Base-by-base conservation (phyloP, 2,329 filamentous ascomycete species). In the Fusarium secorum region DNA sequence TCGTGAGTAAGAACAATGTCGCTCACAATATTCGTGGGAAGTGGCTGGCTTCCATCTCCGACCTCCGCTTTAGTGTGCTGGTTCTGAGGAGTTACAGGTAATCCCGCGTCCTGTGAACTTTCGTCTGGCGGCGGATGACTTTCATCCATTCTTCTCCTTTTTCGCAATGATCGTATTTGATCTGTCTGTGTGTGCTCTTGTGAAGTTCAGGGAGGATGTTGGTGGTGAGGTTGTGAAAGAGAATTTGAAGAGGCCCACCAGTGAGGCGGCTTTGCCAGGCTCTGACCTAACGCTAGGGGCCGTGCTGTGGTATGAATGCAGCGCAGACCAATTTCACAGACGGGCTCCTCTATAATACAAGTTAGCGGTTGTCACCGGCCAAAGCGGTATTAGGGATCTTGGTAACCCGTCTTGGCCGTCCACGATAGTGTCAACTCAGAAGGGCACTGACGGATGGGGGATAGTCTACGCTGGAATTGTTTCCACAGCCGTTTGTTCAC, bases 201-300 rank as follows among this genome's bases (percentile, higher is more conserved):
- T 24, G 18, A 0, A 0, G 17, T 36, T 13, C 0, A 20, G 7
- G 1, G 14, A 11, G n/a, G 7, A 7, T 26, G 32, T 26, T n/a
- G 32, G 22, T 35, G 32, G 48, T 51, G 32, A 36, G 22, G 22
- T 3, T 11, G 4, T 20, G 32, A 51, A 36, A 36, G 32, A 32
- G 26, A 36, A 4, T 3, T 3, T 7, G 48, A n/a, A 7, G 7
- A 26, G 32, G 22, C 32, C 32, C 48, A 26, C 48, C 7, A 6
- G 0, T 11, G 22, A 52, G 32, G 22, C 22, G 13, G 32, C 13
- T 20, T 7, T 14, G 6, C 48, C 18, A 52, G 18, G 22, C 48
- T 52, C 9, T 17, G 32, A 18, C 32, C 13, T 26, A 11, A 2
- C 9, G 11, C n/a, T 17, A 36, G 22, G n/a, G 32, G 22, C 32